Base-by-base conservation (phyloP, 805 yeast species). In the Candida verbasci region DNA sequence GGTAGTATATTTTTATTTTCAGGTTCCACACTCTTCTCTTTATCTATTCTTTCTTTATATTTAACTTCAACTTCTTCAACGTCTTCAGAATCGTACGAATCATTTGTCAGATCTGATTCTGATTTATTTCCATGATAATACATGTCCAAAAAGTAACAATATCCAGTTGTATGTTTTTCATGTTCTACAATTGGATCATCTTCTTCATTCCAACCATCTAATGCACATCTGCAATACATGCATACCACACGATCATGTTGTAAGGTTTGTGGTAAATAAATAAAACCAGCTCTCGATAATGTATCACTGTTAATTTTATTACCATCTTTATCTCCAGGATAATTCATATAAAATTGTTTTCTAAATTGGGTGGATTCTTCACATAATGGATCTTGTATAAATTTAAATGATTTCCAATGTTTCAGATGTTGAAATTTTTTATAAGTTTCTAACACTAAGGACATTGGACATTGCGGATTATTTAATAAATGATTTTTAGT, bases 181-280 rank as follows among this genome's bases (percentile, higher is more conserved):
- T 84, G 93, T 44, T 79, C 87, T 9, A 38, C 62, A 7, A 69
- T 40, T 0, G 89, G 91, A 40, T 73, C 77, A 55, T 86, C 93
- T 2, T 62, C 68, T 1, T 57, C 52, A 40, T 74, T 84, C 89
- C 91, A 83, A 18, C 53, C 54, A 31, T 60, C 65, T 29, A 58
- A 42, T 8, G 55, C 37, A 25, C 53, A 46, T 14, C 43, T 42
- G 38, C 63, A 58, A 33, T 56, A 58, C 8, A 51, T 45, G 25
- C 63, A 58, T 22, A 56, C 51, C 0, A 65, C 70, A 12, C 62
- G 48, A 37, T 67, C 73, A 18, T 56, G 57, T 6, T 52, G 51
- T 8, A 49, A 35, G 14, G 17, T 15, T 18, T 26, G 24, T 3
- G 70, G 67, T 17, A 63, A 49, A 32, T 53, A 65, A 34, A 56